Evolutionary conservation across 192 early-diverging fungal genomes (phyloP).

Genomic region (Diversispora epigaea): DNA sequence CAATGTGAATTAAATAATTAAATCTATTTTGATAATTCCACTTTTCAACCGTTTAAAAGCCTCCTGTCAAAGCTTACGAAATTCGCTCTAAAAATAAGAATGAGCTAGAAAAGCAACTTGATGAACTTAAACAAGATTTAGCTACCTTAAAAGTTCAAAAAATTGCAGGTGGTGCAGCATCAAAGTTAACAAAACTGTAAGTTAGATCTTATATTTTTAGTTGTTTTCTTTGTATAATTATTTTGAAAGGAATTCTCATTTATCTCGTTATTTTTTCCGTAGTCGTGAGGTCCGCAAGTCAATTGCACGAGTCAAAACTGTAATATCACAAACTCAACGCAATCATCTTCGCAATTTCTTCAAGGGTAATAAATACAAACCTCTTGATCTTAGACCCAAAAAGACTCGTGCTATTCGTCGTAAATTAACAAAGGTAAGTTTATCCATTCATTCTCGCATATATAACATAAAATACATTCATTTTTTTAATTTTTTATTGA

Average conservation of each 20-base stretch:
- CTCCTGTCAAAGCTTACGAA: conserved; percentile 89
- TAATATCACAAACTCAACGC: conserved; percentile 91
- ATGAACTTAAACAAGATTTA: conserved; percentile 94
- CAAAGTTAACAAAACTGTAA: conserved; percentile 85
- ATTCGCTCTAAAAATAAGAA: conserved; percentile 93
- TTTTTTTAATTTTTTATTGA: not conserved
- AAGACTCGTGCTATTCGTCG: conserved; percentile 98
- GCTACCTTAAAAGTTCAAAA: conserved; percentile 91
- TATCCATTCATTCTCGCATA: no score
- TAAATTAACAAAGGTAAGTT: conserved; percentile 68
- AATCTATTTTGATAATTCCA: no score
- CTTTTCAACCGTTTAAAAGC: conserved; percentile 19
- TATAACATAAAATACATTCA: not conserved
- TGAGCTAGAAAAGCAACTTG: conserved; percentile 88
- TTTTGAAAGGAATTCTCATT: not conserved
- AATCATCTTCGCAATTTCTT: conserved; percentile 87
- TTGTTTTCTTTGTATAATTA: not conserved
- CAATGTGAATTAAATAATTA: no score
- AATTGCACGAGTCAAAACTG: conserved; percentile 93
- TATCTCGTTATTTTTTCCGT: conserved; percentile 10
- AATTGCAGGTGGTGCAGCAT: conserved; percentile 73
- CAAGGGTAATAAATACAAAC: conserved; percentile 92
- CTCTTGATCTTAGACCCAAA: conserved; percentile 96
- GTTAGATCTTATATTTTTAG: conserved; percentile 25
- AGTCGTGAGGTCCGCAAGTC: conserved; percentile 87